Base-by-base conservation (phyloP, 2,329 filamentous ascomycete genomes). In the Metarhizium rileyi region DNA sequence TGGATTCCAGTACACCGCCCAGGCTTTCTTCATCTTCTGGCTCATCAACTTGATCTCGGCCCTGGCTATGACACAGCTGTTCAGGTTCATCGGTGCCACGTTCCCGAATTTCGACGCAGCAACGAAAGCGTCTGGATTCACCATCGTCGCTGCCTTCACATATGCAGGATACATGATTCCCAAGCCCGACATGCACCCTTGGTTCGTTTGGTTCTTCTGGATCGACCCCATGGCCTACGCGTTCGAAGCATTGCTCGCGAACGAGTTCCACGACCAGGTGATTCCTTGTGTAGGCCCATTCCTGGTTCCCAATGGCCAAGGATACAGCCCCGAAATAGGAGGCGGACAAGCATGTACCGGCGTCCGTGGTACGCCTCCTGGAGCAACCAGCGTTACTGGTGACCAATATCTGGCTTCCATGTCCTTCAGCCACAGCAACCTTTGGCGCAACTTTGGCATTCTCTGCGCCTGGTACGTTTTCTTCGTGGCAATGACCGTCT, bases 171-270 rank as follows among this genome's bases (percentile, higher is more conserved):
- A 81, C 61, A 70, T 83, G 59, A 83, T 84, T 50, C 73, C 72
- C 4, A 78, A 80, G 23, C 72, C 72, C 23, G 68, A 77, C 52
- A 83, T 84, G 80, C 76, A 80, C 38, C 74, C 75, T 0, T 84
- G 79, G 78, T 75, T 84, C 25, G 66, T 70, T 3, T 84, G 81
- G 81, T 61, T 84, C 3, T 81, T 74, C 53, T 83, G 79, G 77
- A 75, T 84, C 22, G 75, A 85, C 54, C 84, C 84, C 0, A 67
- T 89, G 3, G 77, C 84, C 0, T 88, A 87, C 51, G 81, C 73
- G 0, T 89, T 87, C 50, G 81, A 87, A 55, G 77, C 76, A 0
- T 63, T 90, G 0, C 71, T 88, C 59, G 71, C 81, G 0, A 89
- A 89, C 56, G 85, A 90, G 60, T 87, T 89, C 51, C 73, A 84